Conservation (phyloP, 2,329 filamentous ascomycete species). For the Alternaria postmessia region DNA sequence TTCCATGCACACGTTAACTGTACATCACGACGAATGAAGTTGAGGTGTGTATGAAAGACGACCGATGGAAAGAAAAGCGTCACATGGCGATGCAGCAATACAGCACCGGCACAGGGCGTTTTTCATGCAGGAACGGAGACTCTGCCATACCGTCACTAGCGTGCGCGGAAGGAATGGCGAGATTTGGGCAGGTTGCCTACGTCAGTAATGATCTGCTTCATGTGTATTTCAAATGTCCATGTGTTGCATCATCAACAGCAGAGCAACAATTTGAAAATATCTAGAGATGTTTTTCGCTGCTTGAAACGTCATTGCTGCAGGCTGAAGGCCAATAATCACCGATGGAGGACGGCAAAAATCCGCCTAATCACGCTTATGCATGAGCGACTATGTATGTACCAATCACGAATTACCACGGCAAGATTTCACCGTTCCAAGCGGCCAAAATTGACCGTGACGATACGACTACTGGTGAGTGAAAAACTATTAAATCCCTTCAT, state of each 20-base stretch:
- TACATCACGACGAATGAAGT: neutral
- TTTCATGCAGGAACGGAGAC: neutral
- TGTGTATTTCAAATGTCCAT: neutral
- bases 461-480: neutral
- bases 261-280: neutral
- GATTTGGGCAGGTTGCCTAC: neutral
- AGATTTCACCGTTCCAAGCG: slow-evolving; percentile 6
- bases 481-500: neutral
- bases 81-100: neutral
- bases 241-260: neutral
- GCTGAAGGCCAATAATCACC: neutral
- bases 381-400: slow-evolving; percentile 4
- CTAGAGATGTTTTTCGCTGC: neutral
- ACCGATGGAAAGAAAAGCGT: neutral
- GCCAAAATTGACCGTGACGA: slow-evolving; percentile 30
- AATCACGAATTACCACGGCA: slow-evolving; percentile 8
- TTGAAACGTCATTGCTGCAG: neutral
- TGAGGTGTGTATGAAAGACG: neutral
- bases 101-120: neutral
- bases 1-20: neutral
- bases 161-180: neutral
- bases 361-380: slow-evolving; percentile 2
- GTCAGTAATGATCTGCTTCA: neutral
- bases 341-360: neutral
- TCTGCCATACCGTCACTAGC: neutral